Evolutionary conservation across 169 alveolate species (phyloP), one percentile per base, ranked within the genome.

Genomic region (Perkinsus olseni): DNA sequence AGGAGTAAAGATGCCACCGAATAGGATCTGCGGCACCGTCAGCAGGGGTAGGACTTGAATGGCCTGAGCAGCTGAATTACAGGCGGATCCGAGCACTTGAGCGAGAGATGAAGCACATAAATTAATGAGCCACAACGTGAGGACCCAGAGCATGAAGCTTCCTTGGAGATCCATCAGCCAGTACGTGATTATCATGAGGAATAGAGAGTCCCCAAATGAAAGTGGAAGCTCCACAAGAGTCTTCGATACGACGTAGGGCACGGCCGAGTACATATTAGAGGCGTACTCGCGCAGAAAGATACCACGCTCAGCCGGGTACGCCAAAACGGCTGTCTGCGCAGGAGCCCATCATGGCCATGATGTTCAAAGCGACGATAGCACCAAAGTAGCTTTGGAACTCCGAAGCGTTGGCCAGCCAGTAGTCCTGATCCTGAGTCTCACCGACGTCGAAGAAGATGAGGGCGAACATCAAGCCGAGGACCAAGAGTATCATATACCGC

Each of bases 1-100:
- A n/a, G 96, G 96, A n/a, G 96, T 95, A 92, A 97, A 96, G 94
- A 95, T 95, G 0, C 98, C 98, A 0, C 97, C 96, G 92, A 97
- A 94, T 91, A 95, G 91, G 94, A 95, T 92, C 92, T 94, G 95
- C n/a, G 96, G 95, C 92, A 95, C 92, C 34, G 94, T 62, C 36
- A 96, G 91, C 0, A 96, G 94, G 20, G 96, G 97, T 0, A 96
- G 92, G 38, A 40, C 39, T 40, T 40, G 50, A 38, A 91, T 38
- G 38, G 50, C 92, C 38, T 38, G 92, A 91, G 50, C 48, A 1
- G 39, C 50, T 21, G 92, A 38, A 40, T 91, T 91, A 28, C 74
- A 38, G 82, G 82, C 13, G 37, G 82, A 4, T 0, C 82, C 82
- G 34, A 40, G 48, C 34, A 90, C 50, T 93, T 93, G 48, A 3